Evolutionary conservation across 805 yeast genomes (phyloP), one percentile per base, ranked within the genome.

Genomic region (Yarrowia sp.): DNA sequence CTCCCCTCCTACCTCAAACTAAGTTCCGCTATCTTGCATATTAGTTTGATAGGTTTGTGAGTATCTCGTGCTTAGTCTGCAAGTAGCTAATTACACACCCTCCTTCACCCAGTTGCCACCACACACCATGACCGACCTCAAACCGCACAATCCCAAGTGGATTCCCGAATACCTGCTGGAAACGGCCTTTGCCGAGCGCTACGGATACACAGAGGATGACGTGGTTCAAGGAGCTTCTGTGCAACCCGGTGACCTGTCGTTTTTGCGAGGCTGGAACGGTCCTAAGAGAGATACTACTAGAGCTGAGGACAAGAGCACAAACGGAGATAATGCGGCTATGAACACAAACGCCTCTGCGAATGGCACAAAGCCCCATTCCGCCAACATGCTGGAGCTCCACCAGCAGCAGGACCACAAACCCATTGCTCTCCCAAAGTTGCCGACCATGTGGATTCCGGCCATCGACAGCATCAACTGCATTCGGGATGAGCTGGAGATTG

Each of bases 391-490:
- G 38, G 42, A 59, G 40, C 52, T 59, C 35, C 65, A 59, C 32
- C 65, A 59, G 43, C 65, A 35, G 26, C 40, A 43, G 52, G 65
- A 59, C 36, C 67, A 63, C 48, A 63, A 63, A 14, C 43, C 67
- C 55, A 49, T 49, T 1, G 3, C 67, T 3, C 67, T 73, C 14
- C 71, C 72, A 7, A 72, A 71, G 42, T 61, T 74, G 67, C 76
- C 76, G 12, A 67, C 70, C 8, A 49, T 41, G 56, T 63, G 67
- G 67, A 49, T 63, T 15, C 56, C 67, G n/a, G 55, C 46, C 4
- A 45, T 40, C 10, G 67, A 63, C 40, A 22, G 48, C 41, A n/a
- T 40, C 55, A 63, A 49, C 48, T 63, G 55, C 56, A 48, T 63
- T n/a, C 36, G 48, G 1, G 56, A 48, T 40, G 67, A 41, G 26